Conservation (phyloP, 1,139 yeast species). For the Blastobotrys serpentis region DNA sequence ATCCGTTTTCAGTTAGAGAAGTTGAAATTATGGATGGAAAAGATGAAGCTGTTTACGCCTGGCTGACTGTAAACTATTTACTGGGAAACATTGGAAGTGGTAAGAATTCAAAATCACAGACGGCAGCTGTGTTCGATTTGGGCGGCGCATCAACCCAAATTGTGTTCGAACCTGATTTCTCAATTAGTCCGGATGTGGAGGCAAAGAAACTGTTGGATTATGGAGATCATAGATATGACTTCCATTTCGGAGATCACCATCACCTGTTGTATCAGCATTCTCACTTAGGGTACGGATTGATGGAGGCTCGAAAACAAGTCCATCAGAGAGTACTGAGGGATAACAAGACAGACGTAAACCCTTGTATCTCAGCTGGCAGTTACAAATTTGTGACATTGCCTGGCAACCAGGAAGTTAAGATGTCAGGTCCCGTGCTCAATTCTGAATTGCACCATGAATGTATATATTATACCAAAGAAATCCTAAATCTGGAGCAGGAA, state of each 20-base stretch:
- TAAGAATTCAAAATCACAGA: slow-evolving; percentile 40
- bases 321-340: slow-evolving; percentile 44
- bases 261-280: slow-evolving; percentile 82
- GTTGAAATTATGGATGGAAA: slow-evolving; percentile 88
- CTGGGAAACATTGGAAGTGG: slow-evolving; percentile 73
- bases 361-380: slow-evolving; percentile 77
- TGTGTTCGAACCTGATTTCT: slow-evolving; percentile 78
- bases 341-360: slow-evolving; percentile 49
- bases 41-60: slow-evolving; percentile 93
- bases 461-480: slow-evolving; percentile 69
- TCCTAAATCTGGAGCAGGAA: slow-evolving; percentile 71
- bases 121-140: slow-evolving; percentile 90
- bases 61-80: slow-evolving; percentile 88
- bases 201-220: slow-evolving; percentile 59
- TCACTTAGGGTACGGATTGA: slow-evolving; percentile 87
- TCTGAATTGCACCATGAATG: slow-evolving; percentile 65
- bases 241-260: slow-evolving; percentile 69
- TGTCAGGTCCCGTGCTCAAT: slow-evolving; percentile 57
- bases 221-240: slow-evolving; percentile 79
- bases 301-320: slow-evolving; percentile 85
- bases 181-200: slow-evolving; percentile 30
- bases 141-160: slow-evolving; percentile 98
- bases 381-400: slow-evolving; percentile 40
- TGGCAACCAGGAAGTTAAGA: slow-evolving; percentile 47
- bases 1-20: slow-evolving; percentile 69